Evolutionary conservation across 169 alveolate genomes (phyloP), one percentile per base, ranked within the genome.

Genomic region (Plasmodium coatneyi): DNA sequence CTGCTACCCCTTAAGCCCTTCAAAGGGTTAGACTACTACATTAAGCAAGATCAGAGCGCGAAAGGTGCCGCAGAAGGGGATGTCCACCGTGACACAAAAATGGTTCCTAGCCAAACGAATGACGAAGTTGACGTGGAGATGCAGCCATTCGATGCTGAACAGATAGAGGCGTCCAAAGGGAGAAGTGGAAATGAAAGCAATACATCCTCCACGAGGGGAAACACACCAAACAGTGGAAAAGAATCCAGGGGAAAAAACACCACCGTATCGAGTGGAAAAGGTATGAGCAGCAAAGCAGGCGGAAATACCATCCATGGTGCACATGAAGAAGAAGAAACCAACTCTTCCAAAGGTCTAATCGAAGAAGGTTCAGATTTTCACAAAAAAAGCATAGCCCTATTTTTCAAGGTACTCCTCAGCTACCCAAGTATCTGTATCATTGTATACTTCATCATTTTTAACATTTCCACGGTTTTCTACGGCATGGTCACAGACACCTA

Each of bases 401-500:
- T 87, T 56, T 87, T 87, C 34, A 87, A 78, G 71, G 46, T 87
- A 16, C 71, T 87, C 39, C 5, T 87, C 0, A 87, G 89, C 16
- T 87, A 79, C 81, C 93, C 93, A 56, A 36, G 89, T 25, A 66
- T 87, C 5, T 87, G 93, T 39, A 32, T 87, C 5, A 87, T 87
- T 10, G 49, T 72, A 12, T 87, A 87, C 49, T 87, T 87, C 60
- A 60, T 87, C 19, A n/a, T 87, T 4, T 87, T 87, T 52, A 87
- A 87, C 79, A 87, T 87, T 1, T 87, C 93, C 4, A 78, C 82
- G 1, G 93, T 87, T 10, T 87, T 87, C 19, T 87, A 87, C 32
- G 93, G 82, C 9, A 87, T 87, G 93, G 93, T 87, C 30, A 87
- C 87, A 14, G 93, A 87, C 9, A 87, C 89, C 32, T 87, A 87